Evolutionary conservation across 2,329 filamentous ascomycete genomes (phyloP).

Genomic region (Cladosporium sp.): DNA sequence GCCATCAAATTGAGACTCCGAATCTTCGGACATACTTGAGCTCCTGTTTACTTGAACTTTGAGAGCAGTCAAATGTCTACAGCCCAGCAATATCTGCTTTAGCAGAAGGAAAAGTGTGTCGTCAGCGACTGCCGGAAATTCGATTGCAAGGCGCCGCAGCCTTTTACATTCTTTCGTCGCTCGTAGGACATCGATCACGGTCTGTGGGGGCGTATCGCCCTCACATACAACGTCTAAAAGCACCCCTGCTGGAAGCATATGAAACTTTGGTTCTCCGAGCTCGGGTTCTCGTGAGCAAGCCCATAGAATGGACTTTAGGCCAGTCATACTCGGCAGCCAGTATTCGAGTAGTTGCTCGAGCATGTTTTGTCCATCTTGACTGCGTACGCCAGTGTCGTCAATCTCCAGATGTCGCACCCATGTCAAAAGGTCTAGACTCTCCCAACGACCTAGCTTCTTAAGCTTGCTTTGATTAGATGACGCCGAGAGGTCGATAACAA

Average conservation of each 20-base stretch:
- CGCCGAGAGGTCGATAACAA: not conserved
- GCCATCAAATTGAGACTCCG: too few relatives aligned
- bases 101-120: not conserved
- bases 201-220: not conserved
- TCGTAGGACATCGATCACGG: not conserved
- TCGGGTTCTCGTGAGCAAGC: not conserved
- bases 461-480: not conserved
- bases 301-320: not conserved
- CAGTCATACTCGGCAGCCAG: conserved; percentile 1
- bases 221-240: not conserved
- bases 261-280: not conserved
- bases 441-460: not conserved
- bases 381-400: not conserved
- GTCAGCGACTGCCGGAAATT: not conserved
- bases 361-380: not conserved
- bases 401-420: not conserved
- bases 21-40: too few relatives aligned
- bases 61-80: not conserved
- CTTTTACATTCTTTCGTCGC: not conserved
- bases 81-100: not conserved
- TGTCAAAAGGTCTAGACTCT: not conserved
- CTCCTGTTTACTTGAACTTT: not conserved
- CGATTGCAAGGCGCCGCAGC: not conserved
- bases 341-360: not conserved
- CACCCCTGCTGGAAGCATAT: not conserved